Conservation (phyloP, 345 rosid genomes). For the Microthlaspi erraticum region DNA sequence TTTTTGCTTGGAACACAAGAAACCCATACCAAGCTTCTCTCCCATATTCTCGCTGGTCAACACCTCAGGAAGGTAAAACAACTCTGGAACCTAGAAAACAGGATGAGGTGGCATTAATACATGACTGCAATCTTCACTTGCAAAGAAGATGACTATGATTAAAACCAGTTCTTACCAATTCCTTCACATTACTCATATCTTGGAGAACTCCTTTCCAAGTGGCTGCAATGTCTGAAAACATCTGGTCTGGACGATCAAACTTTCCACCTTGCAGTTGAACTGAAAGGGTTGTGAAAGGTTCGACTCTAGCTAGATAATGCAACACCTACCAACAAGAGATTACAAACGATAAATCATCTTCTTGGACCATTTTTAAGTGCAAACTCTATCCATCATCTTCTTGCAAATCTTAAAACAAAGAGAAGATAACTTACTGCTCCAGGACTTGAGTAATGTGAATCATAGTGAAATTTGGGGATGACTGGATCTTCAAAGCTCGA, state of each 20-base stretch:
- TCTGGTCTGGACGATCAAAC: constrained; percentile 74
- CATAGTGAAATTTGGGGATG: constrained; percentile 95
- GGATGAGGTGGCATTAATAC: constrained; percentile 23
- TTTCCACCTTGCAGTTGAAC: constrained; percentile 87
- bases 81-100: constrained; percentile 85
- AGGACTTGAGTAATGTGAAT: constrained; percentile 94
- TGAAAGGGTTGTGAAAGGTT: constrained; percentile 89
- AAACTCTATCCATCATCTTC: constrained; percentile 15
- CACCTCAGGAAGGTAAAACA: constrained; percentile 94
- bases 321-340: constrained; percentile 65
- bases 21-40: constrained; percentile 79
- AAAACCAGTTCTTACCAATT: constrained; percentile 64
- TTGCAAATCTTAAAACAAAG: constrained; percentile 25
- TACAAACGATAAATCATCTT: constrained; percentile 18
- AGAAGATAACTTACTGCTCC: constrained; percentile 71
- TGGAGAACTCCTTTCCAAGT: constrained; percentile 94
- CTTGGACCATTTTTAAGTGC: neutral
- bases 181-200: constrained; percentile 97
- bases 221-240: constrained; percentile 84
- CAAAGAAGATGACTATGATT: constrained; percentile 21
- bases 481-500: constrained; percentile 84
- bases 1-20: constrained; percentile 7
- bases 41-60: constrained; percentile 85
- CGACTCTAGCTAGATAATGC: constrained; percentile 88
- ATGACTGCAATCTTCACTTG: constrained; percentile 18